These are phyloP conservation scores for Malus hybrid DNA, from an alignment of 331 rosid genomes.

Conservation along the genomic window DNA sequence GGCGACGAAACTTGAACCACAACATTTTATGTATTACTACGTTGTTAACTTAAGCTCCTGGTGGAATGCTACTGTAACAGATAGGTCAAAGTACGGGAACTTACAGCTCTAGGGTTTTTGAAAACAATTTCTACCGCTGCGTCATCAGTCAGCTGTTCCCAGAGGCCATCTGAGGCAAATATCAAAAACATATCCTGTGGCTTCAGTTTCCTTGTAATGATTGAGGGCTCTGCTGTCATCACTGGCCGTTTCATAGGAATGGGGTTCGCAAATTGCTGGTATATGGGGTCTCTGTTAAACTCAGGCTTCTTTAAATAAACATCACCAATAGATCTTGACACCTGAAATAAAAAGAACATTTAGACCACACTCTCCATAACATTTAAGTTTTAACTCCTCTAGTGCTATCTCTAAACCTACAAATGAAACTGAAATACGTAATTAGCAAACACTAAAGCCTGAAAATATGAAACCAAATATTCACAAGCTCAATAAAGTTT, in stretches of 20 bases:
- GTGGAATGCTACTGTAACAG: background rate
- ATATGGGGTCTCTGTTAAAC: constrained; percentile 47
- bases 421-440: background rate
- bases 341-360: constrained; percentile 34
- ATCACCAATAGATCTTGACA: constrained; percentile 90
- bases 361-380: background rate
- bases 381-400: background rate
- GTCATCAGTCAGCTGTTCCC: constrained; percentile 93
- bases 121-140: constrained; percentile 78
- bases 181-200: constrained; percentile 79
- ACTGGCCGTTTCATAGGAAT: constrained; percentile 72
- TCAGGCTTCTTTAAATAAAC: constrained; percentile 85
- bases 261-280: constrained; percentile 59
- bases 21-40: too few relatives aligned
- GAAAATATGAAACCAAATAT: background rate
- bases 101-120: constrained; percentile 83
- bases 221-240: constrained; percentile 85
- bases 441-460: background rate
- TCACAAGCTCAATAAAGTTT: background rate
- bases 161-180: constrained; percentile 97
- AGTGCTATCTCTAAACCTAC: background rate
- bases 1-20: too few relatives aligned
- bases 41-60: background rate
- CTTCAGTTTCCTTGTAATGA: constrained; percentile 52
- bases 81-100: constrained; percentile 23